Base-by-base conservation (phyloP, 306 rosid species). In the Pterocarpus santalinus region DNA sequence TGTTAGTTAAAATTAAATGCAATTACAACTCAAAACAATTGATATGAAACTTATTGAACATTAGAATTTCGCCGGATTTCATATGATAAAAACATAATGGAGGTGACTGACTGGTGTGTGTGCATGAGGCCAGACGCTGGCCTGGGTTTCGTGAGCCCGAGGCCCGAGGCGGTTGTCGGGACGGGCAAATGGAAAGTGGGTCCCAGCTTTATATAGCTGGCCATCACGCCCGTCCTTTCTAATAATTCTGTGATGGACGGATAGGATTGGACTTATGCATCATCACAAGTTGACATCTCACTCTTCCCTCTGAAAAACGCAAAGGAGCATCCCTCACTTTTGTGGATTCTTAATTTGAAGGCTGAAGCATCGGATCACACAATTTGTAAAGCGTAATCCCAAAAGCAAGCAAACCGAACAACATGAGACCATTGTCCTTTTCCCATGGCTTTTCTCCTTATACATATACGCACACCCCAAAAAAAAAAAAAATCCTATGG, bases 81-180 rank as follows among this genome's bases (percentile, higher is more conserved):
- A 11, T 14, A 47, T 9, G n/a, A 47, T 12, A 11, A 47, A 47
- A 47, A 12, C 12, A 12, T 10, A 7, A 5, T 43, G 39, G 8
- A 32, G 70, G 60, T 63, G 17, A 11, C 13, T 28, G 63, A 53
- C 8, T 28, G 5, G 68, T 35, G 73, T 12, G 5, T 53, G 58
- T 2, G 56, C n/a, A 51, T 22, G 81, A 65, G 39, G 60, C 22
- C 7, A 28, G 76, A 11, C 10, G 2, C 28, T 14, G 63, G 60
- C 16, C 65, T 28, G 76, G 76, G 72, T 78, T 83, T 65, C 60
- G 83, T 73, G 47, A 80, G 43, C 43, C 58, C 73, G 77, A 66
- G 32, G 30, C 72, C 81, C 89, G 79, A 82, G 81, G 82, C 10
- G 63, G 2, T 10, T 81, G 86, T 78, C 80, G 80, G 82, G 65